phyloP scores from a whole-genome alignment of 164 flowering plant genomes.

The Nelumbo lutea region DNA sequence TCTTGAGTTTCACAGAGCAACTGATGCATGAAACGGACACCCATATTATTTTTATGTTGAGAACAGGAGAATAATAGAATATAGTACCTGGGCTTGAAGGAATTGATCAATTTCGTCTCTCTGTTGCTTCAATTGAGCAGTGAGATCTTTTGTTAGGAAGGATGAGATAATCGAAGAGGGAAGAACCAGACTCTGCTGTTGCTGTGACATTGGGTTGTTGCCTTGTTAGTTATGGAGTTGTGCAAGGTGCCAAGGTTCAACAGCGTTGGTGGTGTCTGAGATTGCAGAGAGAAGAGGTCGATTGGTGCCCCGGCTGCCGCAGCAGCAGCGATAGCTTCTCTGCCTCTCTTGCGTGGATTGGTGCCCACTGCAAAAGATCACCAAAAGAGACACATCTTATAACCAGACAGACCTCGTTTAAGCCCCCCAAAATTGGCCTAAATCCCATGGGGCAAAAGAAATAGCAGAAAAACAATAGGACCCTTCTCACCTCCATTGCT shows the following conservation, averaged over 20 bases:
- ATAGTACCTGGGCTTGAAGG: constrained; percentile 64
- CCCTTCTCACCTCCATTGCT: constrained; percentile 41
- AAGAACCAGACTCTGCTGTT: constrained; percentile 17
- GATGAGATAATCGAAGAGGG: constrained; percentile 25
- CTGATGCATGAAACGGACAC: constrained; percentile 2
- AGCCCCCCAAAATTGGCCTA: background rate
- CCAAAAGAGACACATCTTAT: background rate
- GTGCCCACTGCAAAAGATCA: constrained; percentile 11
- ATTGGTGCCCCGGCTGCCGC: constrained; percentile 18
- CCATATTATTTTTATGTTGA: constrained; percentile 5
- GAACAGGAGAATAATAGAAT: background rate
- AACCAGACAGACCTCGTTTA: background rate
- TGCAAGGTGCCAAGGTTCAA: constrained; percentile 35
- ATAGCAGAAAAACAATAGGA: background rate
- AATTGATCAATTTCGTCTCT: constrained; percentile 67
- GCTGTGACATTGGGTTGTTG: constrained; percentile 24
- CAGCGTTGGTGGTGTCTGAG: constrained; percentile 35
- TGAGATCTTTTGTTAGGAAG: constrained; percentile 41
- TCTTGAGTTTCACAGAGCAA: background rate
- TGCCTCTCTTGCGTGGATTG: constrained; percentile 56
- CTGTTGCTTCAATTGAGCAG: constrained; percentile 54
- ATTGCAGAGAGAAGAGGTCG: constrained; percentile 35
- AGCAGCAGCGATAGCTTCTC: constrained; percentile 29
- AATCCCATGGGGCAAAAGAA: background rate
- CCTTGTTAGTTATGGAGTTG: constrained; percentile 38